These are phyloP conservation scores for Xenosphaeropsis pyriputrescens DNA, from an alignment of 2,329 filamentous ascomycete species.

Conservation along the genomic window DNA sequence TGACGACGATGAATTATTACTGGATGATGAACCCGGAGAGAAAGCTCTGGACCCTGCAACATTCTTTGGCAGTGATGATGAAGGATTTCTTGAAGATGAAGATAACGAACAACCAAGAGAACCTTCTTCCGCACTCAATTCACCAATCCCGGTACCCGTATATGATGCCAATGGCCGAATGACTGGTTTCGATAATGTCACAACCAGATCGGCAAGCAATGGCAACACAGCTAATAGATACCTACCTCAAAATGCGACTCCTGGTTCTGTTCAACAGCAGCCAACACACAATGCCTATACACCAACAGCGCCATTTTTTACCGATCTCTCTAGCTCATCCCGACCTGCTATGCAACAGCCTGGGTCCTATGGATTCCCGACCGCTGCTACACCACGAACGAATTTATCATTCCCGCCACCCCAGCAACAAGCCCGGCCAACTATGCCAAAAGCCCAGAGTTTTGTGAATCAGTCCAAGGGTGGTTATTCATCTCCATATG, in stretches of 20 bases:
- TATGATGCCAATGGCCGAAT: constrained; percentile 17
- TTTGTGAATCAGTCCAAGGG: constrained; percentile 85
- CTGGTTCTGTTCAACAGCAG: constrained; percentile 1
- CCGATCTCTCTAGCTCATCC: constrained; percentile 12
- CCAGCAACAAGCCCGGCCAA: constrained; percentile 17
- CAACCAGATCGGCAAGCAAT: constrained; percentile 5
- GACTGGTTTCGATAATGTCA: constrained; percentile 7
- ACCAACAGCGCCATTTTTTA: constrained; percentile 14
- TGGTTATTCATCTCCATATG: constrained; percentile 88
- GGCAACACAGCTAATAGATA: constrained; percentile 13
- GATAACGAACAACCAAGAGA: constrained; percentile 12
- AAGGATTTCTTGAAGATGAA: constrained; percentile 61
- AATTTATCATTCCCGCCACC: constrained; percentile 13
- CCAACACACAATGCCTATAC: constrained; percentile 12
- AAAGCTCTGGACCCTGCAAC: constrained; percentile 43
- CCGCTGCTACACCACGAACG: neutral
- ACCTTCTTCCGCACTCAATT: constrained; percentile 12
- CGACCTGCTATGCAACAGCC: constrained; percentile 4
- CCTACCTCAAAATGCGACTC: constrained; percentile 9
- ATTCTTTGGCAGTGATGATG: constrained; percentile 71
- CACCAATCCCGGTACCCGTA: constrained; percentile 8
- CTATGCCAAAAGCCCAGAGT: constrained; percentile 53
- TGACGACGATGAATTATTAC: constrained; percentile 41
- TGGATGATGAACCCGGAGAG: constrained; percentile 31
- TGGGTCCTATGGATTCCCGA: neutral